These are phyloP conservation scores for Pachysandra terminalis DNA, from an alignment of 164 flowering plant genomes.

Conservation along the genomic window DNA sequence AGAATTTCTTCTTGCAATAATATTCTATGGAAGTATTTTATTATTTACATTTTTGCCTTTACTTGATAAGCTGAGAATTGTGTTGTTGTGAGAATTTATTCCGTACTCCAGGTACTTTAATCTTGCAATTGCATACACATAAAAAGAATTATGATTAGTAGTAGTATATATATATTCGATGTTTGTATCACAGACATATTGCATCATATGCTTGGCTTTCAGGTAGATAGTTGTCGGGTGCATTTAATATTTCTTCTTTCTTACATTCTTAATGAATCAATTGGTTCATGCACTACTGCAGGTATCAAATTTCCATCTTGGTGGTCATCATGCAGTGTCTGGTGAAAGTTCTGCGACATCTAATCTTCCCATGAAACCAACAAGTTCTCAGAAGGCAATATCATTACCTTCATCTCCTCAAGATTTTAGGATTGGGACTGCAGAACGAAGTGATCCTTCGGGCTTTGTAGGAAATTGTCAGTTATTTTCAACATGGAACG, in stretches of 20 bases:
- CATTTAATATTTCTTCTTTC: background rate
- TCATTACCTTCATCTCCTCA: conserved; percentile 97
- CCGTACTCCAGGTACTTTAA: too few relatives aligned
- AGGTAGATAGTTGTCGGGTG: background rate
- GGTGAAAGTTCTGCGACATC: conserved; percentile 43
- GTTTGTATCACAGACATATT: background rate
- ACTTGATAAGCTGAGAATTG: too few relatives aligned
- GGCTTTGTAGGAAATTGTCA: conserved; percentile 39
- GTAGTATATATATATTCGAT: background rate
- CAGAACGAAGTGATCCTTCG: conserved; percentile 41
- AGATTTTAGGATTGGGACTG: conserved; percentile 43
- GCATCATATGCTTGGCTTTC: background rate
- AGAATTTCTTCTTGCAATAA: too few relatives aligned
- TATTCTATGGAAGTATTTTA: too few relatives aligned
- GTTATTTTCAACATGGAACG: conserved; percentile 84
- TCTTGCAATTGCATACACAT: too few relatives aligned
- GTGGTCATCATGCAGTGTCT: conserved; percentile 38
- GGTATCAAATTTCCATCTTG: conserved; percentile 46
- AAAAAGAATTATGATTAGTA: background rate
- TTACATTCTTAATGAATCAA: background rate
- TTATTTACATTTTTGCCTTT: too few relatives aligned
- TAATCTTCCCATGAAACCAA: conserved; percentile 35
- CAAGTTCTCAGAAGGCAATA: conserved; percentile 69
- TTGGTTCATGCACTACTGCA: conserved; percentile 18
- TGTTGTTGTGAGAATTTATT: too few relatives aligned